Evolutionary conservation across 176 grass and related monocot species (phyloP), one percentile per base, ranked within the genome.

Genomic region (Phoenix dactylifera): DNA sequence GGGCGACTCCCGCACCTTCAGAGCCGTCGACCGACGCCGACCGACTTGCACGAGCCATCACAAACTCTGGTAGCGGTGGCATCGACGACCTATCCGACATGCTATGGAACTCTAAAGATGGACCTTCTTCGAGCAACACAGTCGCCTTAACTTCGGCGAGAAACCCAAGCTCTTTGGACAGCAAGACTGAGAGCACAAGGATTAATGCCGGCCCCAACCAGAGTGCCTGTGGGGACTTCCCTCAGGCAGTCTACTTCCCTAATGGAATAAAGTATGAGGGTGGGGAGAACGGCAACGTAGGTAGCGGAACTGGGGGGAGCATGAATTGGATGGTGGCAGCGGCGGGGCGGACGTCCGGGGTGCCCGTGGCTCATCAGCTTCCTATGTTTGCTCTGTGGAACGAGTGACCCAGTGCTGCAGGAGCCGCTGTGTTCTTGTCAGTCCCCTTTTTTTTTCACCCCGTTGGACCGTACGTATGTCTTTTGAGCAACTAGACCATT

Each of bases 351-450:
- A 67, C 68, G 0, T n/a, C 51, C 1, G 77, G 65, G 26, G 16
- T 82, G 0, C 57, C 67, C 5, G 16, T 12, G 15, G 73, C 49
- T 26, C 67, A 78, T 58, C 81, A 82, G 51, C 72, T 80, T 1
- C 72, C 77, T 17, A 55, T 86, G 76, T 86, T 83, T 63, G 82
- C 82, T 6, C 69, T 85, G 16, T 83, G 79, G 72, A 85, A 83
- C 4, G 82, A 83, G 24, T 80, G 73, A 75, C 35, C 35, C 2
- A 0, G 9, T 44, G 3, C 35, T 14, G 35, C 35, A 44, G 35
- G 35, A 14, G 35, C 10, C 6, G 6, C 14, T 2, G 35, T 12
- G 35, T 44, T 14, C 35, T 44, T 1, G 3, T 44, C 1, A 12
- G 9, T 0, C 35, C 9, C 5, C 2, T 39, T 35, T 35, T 35